phyloP scores from a whole-genome alignment of 805 yeast species.

The Zygoascus bituminiphila region DNA sequence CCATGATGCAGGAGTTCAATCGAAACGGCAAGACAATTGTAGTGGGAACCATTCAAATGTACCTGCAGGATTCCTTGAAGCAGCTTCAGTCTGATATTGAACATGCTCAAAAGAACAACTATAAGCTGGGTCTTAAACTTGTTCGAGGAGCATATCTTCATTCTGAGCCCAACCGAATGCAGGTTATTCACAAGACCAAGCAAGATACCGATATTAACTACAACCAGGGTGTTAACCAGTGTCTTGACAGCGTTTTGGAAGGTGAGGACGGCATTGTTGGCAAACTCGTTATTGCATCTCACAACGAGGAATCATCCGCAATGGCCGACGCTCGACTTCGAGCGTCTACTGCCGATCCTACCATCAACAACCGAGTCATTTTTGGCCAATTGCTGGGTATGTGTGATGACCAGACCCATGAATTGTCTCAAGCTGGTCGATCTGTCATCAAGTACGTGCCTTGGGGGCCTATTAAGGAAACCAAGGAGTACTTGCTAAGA shows the following conservation, averaged over 20 bases:
- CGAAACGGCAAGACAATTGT: constrained; percentile 50
- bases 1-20: constrained; percentile 67
- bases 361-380: constrained; percentile 39
- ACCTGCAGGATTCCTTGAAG: constrained; percentile 60
- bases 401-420: constrained; percentile 85
- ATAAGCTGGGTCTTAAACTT: constrained; percentile 76
- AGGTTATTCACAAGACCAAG: constrained; percentile 67
- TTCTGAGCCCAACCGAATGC: constrained; percentile 63
- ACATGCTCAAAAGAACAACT: constrained; percentile 50
- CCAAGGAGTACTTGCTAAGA: constrained; percentile 80
- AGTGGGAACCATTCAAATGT: constrained; percentile 91
- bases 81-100: constrained; percentile 55
- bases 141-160: constrained; percentile 96
- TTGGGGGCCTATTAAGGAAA: constrained; percentile 95
- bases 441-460: constrained; percentile 84
- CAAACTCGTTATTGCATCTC: constrained; percentile 78
- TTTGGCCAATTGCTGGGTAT: constrained; percentile 89
- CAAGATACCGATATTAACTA: constrained; percentile 71
- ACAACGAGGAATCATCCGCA: constrained; percentile 70
- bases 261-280: constrained; percentile 39
- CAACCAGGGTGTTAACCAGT: constrained; percentile 56
- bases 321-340: constrained; percentile 46
- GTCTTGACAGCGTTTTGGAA: constrained; percentile 50
- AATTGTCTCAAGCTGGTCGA: constrained; percentile 54
- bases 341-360: constrained; percentile 22